These are phyloP conservation scores for Verticillium zaregamsianum DNA, from an alignment of 2,329 filamentous ascomycete species.

Conservation along the genomic window DNA sequence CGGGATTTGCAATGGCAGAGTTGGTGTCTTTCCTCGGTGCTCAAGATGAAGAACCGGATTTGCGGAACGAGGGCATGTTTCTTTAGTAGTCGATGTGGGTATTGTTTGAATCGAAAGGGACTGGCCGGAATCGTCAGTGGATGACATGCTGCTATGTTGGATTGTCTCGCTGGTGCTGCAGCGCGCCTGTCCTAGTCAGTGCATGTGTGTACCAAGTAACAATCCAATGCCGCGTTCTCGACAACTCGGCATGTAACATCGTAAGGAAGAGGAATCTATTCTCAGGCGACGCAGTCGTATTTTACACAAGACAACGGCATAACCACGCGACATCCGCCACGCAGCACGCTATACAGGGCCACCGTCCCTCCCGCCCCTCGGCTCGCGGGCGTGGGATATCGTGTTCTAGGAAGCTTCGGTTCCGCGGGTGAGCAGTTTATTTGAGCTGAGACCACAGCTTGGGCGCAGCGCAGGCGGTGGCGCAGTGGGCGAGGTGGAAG, in stretches of 20 bases:
- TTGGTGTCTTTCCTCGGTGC: too few relatives aligned
- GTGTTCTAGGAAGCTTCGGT: background rate
- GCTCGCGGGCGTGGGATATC: background rate
- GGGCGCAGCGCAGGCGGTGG: slow-evolving; percentile 85
- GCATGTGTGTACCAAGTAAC: too few relatives aligned
- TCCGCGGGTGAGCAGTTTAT: slow-evolving; percentile 47
- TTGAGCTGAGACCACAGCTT: slow-evolving; percentile 93
- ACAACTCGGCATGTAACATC: background rate
- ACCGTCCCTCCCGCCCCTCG: background rate
- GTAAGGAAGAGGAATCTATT: slow-evolving; percentile 4
- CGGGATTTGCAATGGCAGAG: too few relatives aligned
- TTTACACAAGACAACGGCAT: slow-evolving; percentile 3
- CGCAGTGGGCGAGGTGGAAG: slow-evolving; percentile 98
- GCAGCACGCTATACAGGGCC: background rate
- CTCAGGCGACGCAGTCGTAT: slow-evolving; percentile 4
- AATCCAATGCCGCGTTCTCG: too few relatives aligned
- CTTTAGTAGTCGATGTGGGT: too few relatives aligned
- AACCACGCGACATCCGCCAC: background rate
- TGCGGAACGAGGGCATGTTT: too few relatives aligned
- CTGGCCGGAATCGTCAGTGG: too few relatives aligned
- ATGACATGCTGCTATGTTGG: too few relatives aligned
- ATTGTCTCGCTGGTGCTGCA: too few relatives aligned
- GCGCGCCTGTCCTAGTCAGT: too few relatives aligned
- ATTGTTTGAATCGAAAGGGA: too few relatives aligned
- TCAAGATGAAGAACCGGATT: too few relatives aligned